Conservation (phyloP, 169 alveolate genomes). For the Neospora caninum region DNA sequence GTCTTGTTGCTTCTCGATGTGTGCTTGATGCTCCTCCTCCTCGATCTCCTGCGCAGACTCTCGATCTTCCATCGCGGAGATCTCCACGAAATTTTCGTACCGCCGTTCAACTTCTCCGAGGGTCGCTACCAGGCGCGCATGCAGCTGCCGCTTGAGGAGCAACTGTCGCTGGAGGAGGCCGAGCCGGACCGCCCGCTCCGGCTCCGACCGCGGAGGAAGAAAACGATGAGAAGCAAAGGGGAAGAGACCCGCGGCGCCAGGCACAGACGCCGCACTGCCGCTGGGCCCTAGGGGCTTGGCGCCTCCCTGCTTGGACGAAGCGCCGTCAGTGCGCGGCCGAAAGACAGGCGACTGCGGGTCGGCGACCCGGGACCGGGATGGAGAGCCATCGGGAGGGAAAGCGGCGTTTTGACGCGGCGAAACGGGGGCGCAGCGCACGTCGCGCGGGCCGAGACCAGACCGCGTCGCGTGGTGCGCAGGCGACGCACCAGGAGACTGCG, state of each 20-base stretch:
- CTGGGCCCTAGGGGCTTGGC: too few species aligned
- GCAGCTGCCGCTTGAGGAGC: constrained; percentile 31
- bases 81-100: not conserved
- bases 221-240: not conserved
- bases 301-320: too few species aligned
- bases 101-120: not conserved
- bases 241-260: not conserved
- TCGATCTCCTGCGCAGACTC: not conserved
- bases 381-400: too few species aligned
- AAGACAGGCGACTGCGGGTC: too few species aligned
- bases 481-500: too few species aligned
- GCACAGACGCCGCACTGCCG: too few species aligned
- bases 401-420: too few species aligned
- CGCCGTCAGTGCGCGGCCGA: too few species aligned
- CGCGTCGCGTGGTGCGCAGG: too few species aligned
- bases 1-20: not conserved
- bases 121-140: constrained; percentile 5
- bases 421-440: too few species aligned
- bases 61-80: not conserved
- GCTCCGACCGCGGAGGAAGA: constrained; percentile 35
- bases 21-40: not conserved
- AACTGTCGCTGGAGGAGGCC: constrained; percentile 13
- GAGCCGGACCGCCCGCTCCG: constrained; percentile 9
- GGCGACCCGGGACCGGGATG: too few species aligned
- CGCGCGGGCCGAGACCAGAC: too few species aligned